Conservation (phyloP, 164 flowering plant species). For the Aristolochia fimbriata region DNA sequence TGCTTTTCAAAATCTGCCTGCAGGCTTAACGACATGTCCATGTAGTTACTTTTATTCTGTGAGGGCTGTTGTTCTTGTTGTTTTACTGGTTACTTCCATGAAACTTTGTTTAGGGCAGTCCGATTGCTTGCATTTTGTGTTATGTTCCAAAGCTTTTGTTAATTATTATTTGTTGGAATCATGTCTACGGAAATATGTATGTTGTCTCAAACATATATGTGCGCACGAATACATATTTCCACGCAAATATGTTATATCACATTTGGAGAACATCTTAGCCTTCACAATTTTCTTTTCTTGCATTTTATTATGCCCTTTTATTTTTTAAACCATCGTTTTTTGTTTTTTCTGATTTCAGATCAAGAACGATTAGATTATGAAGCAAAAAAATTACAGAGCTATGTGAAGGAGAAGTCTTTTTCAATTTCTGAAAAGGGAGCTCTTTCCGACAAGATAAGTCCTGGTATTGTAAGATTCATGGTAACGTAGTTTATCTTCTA, state of each 20-base stretch:
- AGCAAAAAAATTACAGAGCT: slow-evolving; percentile 61
- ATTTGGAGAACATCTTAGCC: too few relatives aligned
- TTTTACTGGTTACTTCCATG: background rate
- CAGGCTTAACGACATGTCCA: too few relatives aligned
- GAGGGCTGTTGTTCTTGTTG: background rate
- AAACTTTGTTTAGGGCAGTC: background rate
- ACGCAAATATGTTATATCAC: too few relatives aligned
- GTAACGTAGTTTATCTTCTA: too few relatives aligned
- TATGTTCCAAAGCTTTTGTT: background rate
- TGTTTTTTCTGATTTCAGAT: slow-evolving; percentile 34
- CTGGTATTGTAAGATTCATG: slow-evolving; percentile 56
- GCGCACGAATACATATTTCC: too few relatives aligned
- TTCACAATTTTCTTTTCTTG: too few relatives aligned
- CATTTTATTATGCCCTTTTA: too few relatives aligned
- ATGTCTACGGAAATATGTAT: too few relatives aligned
- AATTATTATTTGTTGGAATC: background rate
- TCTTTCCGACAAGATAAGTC: slow-evolving; percentile 69
- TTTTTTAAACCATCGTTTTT: background rate
- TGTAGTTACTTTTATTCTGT: background rate
- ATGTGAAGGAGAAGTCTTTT: slow-evolving; percentile 64
- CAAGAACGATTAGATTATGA: slow-evolving; percentile 60
- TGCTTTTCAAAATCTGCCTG: too few relatives aligned
- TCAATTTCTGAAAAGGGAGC: slow-evolving; percentile 64
- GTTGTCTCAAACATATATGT: too few relatives aligned
- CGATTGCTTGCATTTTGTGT: background rate